phyloP scores from a whole-genome alignment of 306 rosid species.

The Benincasa hispida region DNA sequence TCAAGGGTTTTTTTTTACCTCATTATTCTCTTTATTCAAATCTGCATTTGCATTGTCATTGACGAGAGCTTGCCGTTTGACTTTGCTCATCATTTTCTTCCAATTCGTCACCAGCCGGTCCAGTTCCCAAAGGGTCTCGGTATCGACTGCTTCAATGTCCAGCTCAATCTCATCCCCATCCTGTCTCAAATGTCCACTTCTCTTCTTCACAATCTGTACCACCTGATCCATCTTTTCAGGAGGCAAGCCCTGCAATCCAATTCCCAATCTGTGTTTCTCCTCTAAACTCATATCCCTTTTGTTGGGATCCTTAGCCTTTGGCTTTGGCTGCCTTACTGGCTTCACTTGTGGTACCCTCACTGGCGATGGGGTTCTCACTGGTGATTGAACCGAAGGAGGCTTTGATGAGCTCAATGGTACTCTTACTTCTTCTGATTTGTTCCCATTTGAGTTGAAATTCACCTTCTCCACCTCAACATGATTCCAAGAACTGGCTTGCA shows the following conservation, averaged over 20 bases:
- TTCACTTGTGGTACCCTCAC: constrained; percentile 42
- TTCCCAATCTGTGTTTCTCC: constrained; percentile 80
- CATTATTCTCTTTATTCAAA: constrained; percentile 31
- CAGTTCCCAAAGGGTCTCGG: constrained; percentile 97
- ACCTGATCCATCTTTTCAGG: constrained; percentile 95
- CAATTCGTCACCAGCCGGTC: constrained; percentile 85
- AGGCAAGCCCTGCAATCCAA: constrained; percentile 85
- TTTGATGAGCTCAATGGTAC: constrained; percentile 42
- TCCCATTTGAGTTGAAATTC: constrained; percentile 11
- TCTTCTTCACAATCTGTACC: constrained; percentile 74
- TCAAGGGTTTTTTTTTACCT: constrained; percentile 26
- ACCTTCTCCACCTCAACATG: constrained; percentile 43
- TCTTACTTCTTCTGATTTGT: constrained; percentile 13
- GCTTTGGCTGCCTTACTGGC: constrained; percentile 84
- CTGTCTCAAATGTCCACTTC: constrained; percentile 86
- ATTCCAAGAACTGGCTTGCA: constrained; percentile 80
- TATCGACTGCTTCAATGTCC: constrained; percentile 86
- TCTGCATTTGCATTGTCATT: constrained; percentile 16
- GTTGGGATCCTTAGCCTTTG: constrained; percentile 82
- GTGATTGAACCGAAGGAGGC: constrained; percentile 44
- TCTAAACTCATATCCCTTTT: constrained; percentile 89
- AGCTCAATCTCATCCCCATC: constrained; percentile 99
- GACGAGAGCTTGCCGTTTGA: constrained; percentile 74
- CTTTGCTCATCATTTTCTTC: constrained; percentile 88
- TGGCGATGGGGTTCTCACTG: constrained; percentile 55